Percentiles rank a stretch among this genome's conserved stretches.
Conservation (phyloP, 169 alveolate genomes). For the Plasmodium falciparum region DNA sequence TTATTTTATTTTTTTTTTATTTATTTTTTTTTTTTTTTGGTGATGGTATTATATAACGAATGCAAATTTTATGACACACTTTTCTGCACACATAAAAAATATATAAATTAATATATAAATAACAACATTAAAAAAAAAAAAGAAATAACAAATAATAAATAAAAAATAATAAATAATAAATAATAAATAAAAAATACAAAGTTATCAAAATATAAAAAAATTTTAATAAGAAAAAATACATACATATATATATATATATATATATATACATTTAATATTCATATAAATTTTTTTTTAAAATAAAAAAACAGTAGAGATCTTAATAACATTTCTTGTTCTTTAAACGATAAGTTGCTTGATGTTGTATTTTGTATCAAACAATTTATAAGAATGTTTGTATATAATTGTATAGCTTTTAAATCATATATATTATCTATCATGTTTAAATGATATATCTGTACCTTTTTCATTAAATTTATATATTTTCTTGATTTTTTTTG, state of each 20-base stretch:
- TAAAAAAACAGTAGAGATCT: conserved; percentile 49
- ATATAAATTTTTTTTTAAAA: conserved; percentile 12
- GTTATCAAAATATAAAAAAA: not conserved
- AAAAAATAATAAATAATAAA: too few species aligned
- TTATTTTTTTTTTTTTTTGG: too few species aligned
- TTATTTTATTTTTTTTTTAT: too few species aligned
- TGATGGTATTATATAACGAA: too few species aligned
- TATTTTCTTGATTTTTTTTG: conserved; percentile 11
- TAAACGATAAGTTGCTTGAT: conserved; percentile 39
- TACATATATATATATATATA: not conserved
- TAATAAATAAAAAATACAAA: not conserved
- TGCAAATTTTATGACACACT: too few species aligned
- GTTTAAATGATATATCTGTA: conserved; percentile 41
- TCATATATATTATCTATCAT: conserved; percentile 38
- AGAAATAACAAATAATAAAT: not conserved
- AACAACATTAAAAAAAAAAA: too few species aligned
- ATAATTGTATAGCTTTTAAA: conserved; percentile 34
- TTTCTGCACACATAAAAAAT: too few species aligned
- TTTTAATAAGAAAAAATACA: not conserved
- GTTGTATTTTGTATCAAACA: conserved; percentile 42
- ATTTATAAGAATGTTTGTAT: conserved; percentile 35
- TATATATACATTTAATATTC: not conserved
- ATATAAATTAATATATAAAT: too few species aligned
- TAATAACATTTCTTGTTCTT: conserved; percentile 39
- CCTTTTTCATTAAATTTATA: conserved; percentile 13